A percentile compares a stretch with the other conserved stretches of the same genome.
These are phyloP conservation scores for Aspergillus cavernicola DNA, from an alignment of 495 filamentous ascomycete species.

Conservation along the genomic window DNA sequence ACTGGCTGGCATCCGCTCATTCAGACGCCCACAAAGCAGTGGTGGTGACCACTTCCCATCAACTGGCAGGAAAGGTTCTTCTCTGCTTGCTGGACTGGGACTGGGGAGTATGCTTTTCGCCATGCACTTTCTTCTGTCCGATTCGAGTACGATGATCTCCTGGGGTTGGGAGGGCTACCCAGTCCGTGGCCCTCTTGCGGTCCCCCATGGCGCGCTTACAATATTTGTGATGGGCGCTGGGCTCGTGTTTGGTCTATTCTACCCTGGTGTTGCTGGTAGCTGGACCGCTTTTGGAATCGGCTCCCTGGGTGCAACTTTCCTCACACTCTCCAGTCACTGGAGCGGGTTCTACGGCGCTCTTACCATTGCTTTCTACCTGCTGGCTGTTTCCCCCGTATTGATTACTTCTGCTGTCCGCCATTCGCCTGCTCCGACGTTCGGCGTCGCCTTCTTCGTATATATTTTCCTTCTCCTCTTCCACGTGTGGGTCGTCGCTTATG, in stretches of 20 bases:
- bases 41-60: constrained; percentile 48
- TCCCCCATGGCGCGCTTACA: constrained; percentile 80
- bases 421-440: constrained; percentile 74
- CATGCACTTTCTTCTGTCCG: constrained; percentile 90
- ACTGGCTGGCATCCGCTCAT: constrained; percentile 68
- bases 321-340: constrained; percentile 82
- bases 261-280: constrained; percentile 62
- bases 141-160: constrained; percentile 97
- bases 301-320: constrained; percentile 71
- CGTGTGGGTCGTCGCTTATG: constrained; percentile 98
- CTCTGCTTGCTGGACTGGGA: constrained; percentile 68
- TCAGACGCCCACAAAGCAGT: constrained; percentile 52
- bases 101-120: constrained; percentile 83
- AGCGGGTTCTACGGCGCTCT: constrained; percentile 85
- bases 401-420: constrained; percentile 71
- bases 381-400: constrained; percentile 75
- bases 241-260: constrained; percentile 71
- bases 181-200: constrained; percentile 82
- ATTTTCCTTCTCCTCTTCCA: constrained; percentile 90
- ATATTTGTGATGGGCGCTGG: constrained; percentile 84
- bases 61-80: constrained; percentile 59
- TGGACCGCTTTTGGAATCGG: constrained; percentile 82
- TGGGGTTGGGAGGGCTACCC: constrained; percentile 99
- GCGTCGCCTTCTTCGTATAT: constrained; percentile 82
- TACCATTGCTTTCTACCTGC: constrained; percentile 69